Conservation (phyloP, 768 basidiomycete genomes). For the Psilocybe sp. region DNA sequence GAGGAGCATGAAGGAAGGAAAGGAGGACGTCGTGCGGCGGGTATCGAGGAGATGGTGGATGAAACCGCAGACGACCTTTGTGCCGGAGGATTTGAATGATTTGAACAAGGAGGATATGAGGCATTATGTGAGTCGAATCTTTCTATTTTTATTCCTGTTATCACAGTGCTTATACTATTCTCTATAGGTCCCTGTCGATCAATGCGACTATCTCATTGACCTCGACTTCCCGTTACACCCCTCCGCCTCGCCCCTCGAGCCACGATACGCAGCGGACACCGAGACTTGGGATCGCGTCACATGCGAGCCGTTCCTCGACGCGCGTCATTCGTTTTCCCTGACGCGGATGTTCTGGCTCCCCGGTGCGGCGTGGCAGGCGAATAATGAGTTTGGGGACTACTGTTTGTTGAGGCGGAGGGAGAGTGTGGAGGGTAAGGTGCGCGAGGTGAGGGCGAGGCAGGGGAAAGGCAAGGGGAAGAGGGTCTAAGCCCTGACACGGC, state of each 20-base stretch:
- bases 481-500: no score
- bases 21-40: slow-evolving; percentile 18
- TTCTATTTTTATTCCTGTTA: slow-evolving; percentile 5
- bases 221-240: slow-evolving; percentile 80
- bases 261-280: slow-evolving; percentile 70
- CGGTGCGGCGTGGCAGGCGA: slow-evolving; percentile 58
- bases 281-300: slow-evolving; percentile 77
- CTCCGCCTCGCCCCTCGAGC: slow-evolving; percentile 55
- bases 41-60: slow-evolving; percentile 41
- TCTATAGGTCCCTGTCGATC: slow-evolving; percentile 58
- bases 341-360: slow-evolving; percentile 84
- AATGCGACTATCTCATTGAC: slow-evolving; percentile 91
- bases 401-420: slow-evolving; percentile 75
- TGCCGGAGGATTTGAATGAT: slow-evolving; percentile 78
- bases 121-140: slow-evolving; percentile 60
- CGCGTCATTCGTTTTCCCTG: slow-evolving; percentile 64
- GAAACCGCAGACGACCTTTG: slow-evolving; percentile 56
- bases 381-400: slow-evolving; percentile 86
- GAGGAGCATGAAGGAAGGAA: slow-evolving; percentile 22
- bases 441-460: slow-evolving; percentile 8
- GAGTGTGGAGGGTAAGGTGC: slow-evolving; percentile 34
- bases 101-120: slow-evolving; percentile 76
- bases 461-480: slow-evolving; percentile 7
- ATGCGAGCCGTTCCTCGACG: slow-evolving; percentile 85
- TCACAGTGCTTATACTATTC: not conserved